These are phyloP conservation scores for Lojkania enalia DNA, from an alignment of 2,329 filamentous ascomycete genomes.

Conservation along the genomic window DNA sequence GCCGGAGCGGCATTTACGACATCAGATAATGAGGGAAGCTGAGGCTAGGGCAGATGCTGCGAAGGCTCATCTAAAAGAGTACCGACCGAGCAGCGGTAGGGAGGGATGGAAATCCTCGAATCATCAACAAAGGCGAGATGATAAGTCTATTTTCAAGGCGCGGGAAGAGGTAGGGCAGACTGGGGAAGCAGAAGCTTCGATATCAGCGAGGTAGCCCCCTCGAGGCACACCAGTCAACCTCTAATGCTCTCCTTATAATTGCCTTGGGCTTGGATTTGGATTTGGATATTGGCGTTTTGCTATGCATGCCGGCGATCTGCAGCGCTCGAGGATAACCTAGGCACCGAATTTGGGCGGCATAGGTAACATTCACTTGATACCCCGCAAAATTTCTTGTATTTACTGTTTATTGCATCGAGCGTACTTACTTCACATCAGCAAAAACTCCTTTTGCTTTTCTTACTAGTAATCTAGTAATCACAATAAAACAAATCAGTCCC, in stretches of 20 bases:
- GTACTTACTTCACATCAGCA: too few relatives aligned
- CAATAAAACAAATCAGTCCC: too few relatives aligned
- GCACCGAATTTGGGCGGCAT: too few relatives aligned
- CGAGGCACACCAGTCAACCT: neutral
- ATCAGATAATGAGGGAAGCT: slow-evolving; percentile 32
- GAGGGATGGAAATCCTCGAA: slow-evolving; percentile 29
- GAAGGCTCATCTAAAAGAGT: slow-evolving; percentile 32
- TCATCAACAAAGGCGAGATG: slow-evolving; percentile 21
- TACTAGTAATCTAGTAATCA: too few relatives aligned
- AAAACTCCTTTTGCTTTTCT: too few relatives aligned
- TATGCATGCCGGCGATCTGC: too few relatives aligned
- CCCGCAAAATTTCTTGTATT: too few relatives aligned
- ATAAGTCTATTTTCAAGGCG: slow-evolving; percentile 14
- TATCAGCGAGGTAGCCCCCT: neutral
- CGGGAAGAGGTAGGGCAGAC: slow-evolving; percentile 9
- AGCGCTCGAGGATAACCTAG: too few relatives aligned
- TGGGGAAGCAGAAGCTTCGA: neutral
- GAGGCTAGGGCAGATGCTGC: slow-evolving; percentile 25
- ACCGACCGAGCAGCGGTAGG: slow-evolving; percentile 23
- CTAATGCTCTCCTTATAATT: neutral
- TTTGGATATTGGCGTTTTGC: too few relatives aligned
- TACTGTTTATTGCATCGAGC: too few relatives aligned
- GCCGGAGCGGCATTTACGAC: slow-evolving; percentile 29
- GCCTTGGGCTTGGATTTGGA: too few relatives aligned
- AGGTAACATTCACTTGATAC: too few relatives aligned